Evolutionary conservation across 1,284 basidiomycete genomes (phyloP), one percentile per base, ranked within the genome.

Genomic region (Phlebopus sp.): DNA sequence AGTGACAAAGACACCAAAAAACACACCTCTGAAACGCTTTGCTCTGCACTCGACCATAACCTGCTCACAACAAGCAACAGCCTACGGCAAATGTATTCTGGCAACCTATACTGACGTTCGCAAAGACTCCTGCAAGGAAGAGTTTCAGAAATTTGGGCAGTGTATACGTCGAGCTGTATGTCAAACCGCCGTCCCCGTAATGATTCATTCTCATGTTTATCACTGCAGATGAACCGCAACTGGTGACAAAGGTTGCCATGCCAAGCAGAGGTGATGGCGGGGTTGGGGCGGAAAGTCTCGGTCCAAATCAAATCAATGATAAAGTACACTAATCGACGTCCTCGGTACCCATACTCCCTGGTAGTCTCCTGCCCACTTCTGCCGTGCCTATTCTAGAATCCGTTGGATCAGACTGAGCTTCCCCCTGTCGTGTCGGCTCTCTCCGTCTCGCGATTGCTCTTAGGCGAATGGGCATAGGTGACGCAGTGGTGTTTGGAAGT

Each of bases 11-110:
- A 32, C 63, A 14, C 51, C 37, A n/a, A 48, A 70, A 37, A 57
- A 69, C 27, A 73, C 70, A 8, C 84, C 85, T 27, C 60, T 90
- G 36, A 74, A 78, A 50, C 76, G 79, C 17, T 69, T 90, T 21
- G 87, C 86, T 8, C 52, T 79, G 19, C 81, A 84, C 57, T 77
- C 86, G 4, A 88, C 86, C 1, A 75, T 76, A 8, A 87, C 85
- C 9, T 90, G 88, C 59, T 72, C 84, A 8, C 57, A 71, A 3
- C 77, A 90, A 56, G 90, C 90, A 25, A 71, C 79, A 8, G 70
- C 64, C 10, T 94, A 94, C 59, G 91, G 90, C 19, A 84, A 84
- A 64, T 94, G 91, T 60, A 82, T 94, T 21, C 67, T 84, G 15
- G 77, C 79, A 3, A 80, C 78, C 3, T 91, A 92, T 67, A 82